phyloP scores from a whole-genome alignment of 139 green algal genomes.

The Diplosphaera chodatii region DNA sequence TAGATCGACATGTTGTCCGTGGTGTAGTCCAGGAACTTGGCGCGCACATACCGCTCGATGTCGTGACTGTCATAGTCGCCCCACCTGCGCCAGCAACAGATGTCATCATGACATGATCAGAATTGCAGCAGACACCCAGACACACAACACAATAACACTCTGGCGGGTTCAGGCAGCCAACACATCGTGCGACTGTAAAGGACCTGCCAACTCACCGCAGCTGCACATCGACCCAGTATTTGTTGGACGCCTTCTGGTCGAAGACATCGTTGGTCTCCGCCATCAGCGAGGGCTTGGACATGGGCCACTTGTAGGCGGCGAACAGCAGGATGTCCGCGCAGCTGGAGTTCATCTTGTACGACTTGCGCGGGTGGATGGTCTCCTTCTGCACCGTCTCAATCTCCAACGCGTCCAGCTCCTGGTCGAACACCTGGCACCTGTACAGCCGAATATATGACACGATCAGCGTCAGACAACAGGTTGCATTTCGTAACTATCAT shows the following conservation, averaged over 20 bases:
- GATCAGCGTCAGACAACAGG: no score
- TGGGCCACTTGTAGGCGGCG: conserved; percentile 93
- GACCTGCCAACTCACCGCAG: conserved; percentile 36
- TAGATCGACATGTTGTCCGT: conserved; percentile 99
- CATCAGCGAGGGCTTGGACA: conserved; percentile 93
- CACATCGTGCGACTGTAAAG: no score
- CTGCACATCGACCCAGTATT: conserved; percentile 98
- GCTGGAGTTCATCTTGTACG: conserved; percentile 97
- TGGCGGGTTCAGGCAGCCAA: no score
- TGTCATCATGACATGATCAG: no score
- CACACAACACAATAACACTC: no score
- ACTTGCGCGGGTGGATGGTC: conserved; percentile 99
- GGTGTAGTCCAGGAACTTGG: conserved; percentile 99
- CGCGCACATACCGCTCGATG: conserved; percentile 96
- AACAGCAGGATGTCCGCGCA: conserved; percentile 97
- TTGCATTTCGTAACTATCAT: no score
- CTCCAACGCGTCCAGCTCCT: conserved; percentile 98
- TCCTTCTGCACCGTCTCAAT: conserved; percentile 99
- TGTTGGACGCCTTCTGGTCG: conserved; percentile 94
- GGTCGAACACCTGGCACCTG: conserved; percentile 83
- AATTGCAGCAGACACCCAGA: no score
- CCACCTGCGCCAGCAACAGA: conserved; percentile 51
- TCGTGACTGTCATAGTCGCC: conserved; percentile 98
- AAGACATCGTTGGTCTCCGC: conserved; percentile 92
- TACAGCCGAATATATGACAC: neutral